These are phyloP conservation scores for Lumnitzera racemosa DNA, from an alignment of 345 rosid species.

Conservation along the genomic window DNA sequence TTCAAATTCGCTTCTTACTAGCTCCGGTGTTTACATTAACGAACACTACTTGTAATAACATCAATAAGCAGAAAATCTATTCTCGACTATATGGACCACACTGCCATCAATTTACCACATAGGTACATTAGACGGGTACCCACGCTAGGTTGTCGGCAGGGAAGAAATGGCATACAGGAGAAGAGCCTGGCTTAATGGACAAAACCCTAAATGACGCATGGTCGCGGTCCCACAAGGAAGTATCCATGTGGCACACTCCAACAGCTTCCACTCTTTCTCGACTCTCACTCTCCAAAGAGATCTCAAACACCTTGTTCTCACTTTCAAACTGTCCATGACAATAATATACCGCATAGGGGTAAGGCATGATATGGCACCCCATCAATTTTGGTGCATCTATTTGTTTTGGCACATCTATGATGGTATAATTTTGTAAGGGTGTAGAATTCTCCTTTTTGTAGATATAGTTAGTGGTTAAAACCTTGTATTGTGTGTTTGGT, in stretches of 20 bases:
- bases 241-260: constrained; percentile 74
- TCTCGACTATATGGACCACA: too few species aligned
- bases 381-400: constrained; percentile 24
- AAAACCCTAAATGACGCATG: constrained; percentile 59
- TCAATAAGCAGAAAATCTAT: too few species aligned
- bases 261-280: constrained; percentile 44
- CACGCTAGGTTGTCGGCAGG: constrained; percentile 56
- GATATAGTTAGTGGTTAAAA: constrained; percentile 30
- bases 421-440: constrained; percentile 39
- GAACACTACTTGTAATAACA: too few species aligned
- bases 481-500: constrained; percentile 18
- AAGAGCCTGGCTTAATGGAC: constrained; percentile 37
- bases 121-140: constrained; percentile 21
- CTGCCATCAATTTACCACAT: too few species aligned
- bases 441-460: not conserved
- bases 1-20: too few species aligned
- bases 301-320: constrained; percentile 29
- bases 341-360: constrained; percentile 57
- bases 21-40: too few species aligned
- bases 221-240: constrained; percentile 53
- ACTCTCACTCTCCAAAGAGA: constrained; percentile 36
- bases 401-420: constrained; percentile 24
- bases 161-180: constrained; percentile 71
- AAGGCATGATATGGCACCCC: constrained; percentile 62
- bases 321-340: constrained; percentile 46